Conservation (phyloP, 345 rosid genomes). For the Mercurialis annua region DNA sequence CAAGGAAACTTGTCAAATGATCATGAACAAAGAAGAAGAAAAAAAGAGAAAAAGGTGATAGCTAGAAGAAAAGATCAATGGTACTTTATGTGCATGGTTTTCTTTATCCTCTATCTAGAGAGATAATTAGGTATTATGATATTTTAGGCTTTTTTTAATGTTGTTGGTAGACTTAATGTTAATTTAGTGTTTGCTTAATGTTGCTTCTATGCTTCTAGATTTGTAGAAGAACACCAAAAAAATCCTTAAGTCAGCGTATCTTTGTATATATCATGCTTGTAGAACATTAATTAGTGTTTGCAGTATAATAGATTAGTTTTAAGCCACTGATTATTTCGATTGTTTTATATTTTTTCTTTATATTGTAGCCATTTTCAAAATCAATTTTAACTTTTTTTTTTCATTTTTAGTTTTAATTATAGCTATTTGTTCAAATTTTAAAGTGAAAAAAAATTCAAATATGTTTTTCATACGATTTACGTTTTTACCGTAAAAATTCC, state of each 20-base stretch:
- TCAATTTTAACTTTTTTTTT: too few species aligned
- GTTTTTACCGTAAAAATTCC: too few species aligned
- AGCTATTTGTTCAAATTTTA: too few species aligned
- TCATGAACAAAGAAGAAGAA: not conserved
- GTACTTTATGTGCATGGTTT: not conserved
- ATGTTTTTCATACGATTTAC: too few species aligned
- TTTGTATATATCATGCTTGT: not conserved
- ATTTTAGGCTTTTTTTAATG: not conserved
- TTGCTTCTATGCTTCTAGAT: not conserved
- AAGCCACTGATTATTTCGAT: not conserved
- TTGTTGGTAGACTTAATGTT: not conserved
- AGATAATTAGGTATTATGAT: slow-evolving; percentile 2
- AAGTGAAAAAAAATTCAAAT: too few species aligned
- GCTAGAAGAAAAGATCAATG: not conserved
- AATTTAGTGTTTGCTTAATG: not conserved
- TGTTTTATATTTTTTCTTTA: too few species aligned
- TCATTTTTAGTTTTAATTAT: too few species aligned
- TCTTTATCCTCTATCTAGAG: slow-evolving; percentile 1
- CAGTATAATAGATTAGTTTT: not conserved
- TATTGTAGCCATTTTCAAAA: too few species aligned
- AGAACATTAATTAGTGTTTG: not conserved
- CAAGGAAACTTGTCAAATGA: not conserved
- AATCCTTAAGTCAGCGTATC: not conserved
- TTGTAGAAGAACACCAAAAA: not conserved
- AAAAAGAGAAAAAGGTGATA: not conserved